Percentiles rank a stretch among this genome's conserved stretches.
These are phyloP conservation scores for Cicer yamashitae DNA, from an alignment of 306 rosid genomes.

Conservation along the genomic window DNA sequence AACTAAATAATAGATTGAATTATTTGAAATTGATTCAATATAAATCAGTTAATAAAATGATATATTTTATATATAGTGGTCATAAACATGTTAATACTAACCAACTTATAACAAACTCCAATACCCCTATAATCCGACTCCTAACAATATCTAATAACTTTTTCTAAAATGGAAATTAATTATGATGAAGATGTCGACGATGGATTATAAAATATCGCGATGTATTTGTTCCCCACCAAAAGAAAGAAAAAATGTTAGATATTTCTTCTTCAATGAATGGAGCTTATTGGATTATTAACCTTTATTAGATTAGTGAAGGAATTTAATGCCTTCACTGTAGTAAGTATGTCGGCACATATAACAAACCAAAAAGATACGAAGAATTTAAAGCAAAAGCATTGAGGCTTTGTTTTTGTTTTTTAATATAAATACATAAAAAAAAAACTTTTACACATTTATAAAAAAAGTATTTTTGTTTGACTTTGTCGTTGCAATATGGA, in stretches of 20 bases:
- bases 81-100: too few species aligned
- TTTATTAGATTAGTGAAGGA: conserved; percentile 12
- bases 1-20: too few species aligned
- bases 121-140: too few species aligned
- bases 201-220: background rate
- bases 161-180: conserved; percentile 7
- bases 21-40: too few species aligned
- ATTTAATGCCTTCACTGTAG: background rate
- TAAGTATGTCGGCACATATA: conserved; percentile 40
- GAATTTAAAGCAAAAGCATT: conserved; percentile 1
- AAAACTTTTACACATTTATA: too few species aligned
- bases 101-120: too few species aligned
- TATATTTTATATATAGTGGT: too few species aligned
- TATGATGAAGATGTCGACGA: conserved; percentile 12
- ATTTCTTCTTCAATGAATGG: conserved; percentile 19
- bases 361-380: background rate
- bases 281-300: conserved; percentile 17
- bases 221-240: conserved; percentile 9
- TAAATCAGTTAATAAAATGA: too few species aligned
- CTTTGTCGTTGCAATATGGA: too few species aligned
- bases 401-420: too few species aligned
- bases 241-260: conserved; percentile 2
- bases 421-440: too few species aligned
- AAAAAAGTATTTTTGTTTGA: too few species aligned
- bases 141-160: background rate